phyloP scores from a whole-genome alignment of 2,329 filamentous ascomycete genomes.

The Neonectria magnoliae region DNA sequence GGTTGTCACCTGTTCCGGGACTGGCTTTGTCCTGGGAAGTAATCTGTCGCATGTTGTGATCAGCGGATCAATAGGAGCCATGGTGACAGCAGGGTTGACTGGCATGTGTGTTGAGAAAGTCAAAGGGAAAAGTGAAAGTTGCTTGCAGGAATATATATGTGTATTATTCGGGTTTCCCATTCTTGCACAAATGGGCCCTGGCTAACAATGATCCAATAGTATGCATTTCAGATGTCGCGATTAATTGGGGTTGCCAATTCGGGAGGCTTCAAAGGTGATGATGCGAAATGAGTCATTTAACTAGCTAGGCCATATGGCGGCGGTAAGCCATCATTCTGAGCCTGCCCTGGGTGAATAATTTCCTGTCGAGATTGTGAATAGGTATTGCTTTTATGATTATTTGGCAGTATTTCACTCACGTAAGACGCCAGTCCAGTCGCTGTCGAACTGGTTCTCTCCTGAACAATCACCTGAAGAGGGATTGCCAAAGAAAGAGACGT shows the following conservation, averaged over 20 bases:
- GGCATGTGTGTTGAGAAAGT: no score
- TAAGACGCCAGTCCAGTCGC: no score
- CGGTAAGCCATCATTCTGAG: not conserved
- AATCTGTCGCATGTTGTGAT: not conserved
- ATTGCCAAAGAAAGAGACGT: constrained; percentile 25
- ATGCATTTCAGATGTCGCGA: not conserved
- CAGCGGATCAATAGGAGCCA: not conserved
- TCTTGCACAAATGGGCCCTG: not conserved
- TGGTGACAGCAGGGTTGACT: not conserved
- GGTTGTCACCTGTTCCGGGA: constrained; percentile 2
- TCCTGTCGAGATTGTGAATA: not conserved
- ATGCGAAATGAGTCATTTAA: not conserved
- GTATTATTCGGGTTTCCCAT: no score
- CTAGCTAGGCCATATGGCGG: not conserved
- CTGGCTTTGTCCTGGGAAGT: not conserved
- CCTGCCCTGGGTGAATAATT: not conserved
- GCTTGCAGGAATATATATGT: not conserved
- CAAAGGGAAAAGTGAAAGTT: not conserved
- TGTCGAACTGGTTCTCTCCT: not conserved
- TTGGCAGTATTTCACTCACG: not conserved
- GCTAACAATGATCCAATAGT: not conserved
- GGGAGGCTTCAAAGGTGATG: not conserved
- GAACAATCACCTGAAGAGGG: constrained; percentile 27
- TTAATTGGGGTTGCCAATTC: not conserved
- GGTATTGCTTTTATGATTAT: no score